These are phyloP conservation scores for Kazachstania viticola DNA, from an alignment of 805 yeast genomes.

Conservation along the genomic window DNA sequence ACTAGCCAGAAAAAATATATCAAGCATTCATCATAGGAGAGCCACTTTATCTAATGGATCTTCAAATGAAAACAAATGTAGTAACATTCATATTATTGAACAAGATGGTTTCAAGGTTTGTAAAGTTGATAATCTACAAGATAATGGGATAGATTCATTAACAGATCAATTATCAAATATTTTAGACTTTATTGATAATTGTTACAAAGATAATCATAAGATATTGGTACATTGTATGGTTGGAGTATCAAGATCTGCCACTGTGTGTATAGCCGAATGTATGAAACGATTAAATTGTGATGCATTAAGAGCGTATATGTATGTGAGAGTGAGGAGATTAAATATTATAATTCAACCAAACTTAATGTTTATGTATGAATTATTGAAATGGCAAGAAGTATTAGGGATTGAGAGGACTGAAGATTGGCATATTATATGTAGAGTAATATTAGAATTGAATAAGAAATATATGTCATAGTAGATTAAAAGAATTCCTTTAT, in stretches of 20 bases:
- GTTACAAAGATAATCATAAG: slow-evolving; percentile 33
- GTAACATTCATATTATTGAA: slow-evolving; percentile 8
- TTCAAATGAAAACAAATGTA: neutral
- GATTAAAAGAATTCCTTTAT: no score
- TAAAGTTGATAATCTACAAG: slow-evolving; percentile 69
- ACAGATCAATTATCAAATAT: slow-evolving; percentile 50
- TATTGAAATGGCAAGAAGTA: slow-evolving; percentile 43
- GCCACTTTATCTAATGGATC: neutral
- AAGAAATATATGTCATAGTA: slow-evolving; percentile 43
- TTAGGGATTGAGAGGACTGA: slow-evolving; percentile 39
- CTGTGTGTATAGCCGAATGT: slow-evolving; percentile 90
- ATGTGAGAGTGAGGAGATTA: slow-evolving; percentile 78
- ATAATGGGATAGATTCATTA: slow-evolving; percentile 81
- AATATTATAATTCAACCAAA: slow-evolving; percentile 94
- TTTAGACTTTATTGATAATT: slow-evolving; percentile 52
- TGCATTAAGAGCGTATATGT: slow-evolving; percentile 70
- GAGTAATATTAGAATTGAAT: slow-evolving; percentile 72
- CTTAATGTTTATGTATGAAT: slow-evolving; percentile 80
- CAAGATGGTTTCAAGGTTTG: slow-evolving; percentile 24
- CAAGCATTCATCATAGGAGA: no score
- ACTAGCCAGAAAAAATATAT: no score
- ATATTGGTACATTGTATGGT: slow-evolving; percentile 87
- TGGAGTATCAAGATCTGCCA: slow-evolving; percentile 90
- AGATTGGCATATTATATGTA: slow-evolving; percentile 82
- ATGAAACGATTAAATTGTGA: slow-evolving; percentile 63